phyloP scores from a whole-genome alignment of 2,329 filamentous ascomycete species.

The Cephalotrichum gorgonifer region DNA sequence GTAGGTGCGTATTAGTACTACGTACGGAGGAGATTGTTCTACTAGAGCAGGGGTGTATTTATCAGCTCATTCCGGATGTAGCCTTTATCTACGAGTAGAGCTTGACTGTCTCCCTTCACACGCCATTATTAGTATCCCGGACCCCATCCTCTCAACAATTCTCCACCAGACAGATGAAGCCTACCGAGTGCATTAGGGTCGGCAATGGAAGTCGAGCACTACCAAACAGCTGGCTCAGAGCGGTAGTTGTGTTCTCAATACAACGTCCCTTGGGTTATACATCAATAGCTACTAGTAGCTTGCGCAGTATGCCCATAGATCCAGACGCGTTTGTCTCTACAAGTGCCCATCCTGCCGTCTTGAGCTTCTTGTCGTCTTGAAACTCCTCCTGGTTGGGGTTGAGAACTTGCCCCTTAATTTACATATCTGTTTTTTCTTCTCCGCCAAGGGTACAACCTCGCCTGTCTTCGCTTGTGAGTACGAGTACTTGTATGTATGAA shows the following conservation, averaged over 20 bases:
- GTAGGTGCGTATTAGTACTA: too few species aligned
- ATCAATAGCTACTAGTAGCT: neutral
- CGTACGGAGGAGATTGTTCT: too few species aligned
- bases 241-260: neutral
- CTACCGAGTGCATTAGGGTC: neutral
- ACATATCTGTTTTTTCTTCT: neutral
- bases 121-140: neutral
- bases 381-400: neutral
- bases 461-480: neutral
- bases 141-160: neutral
- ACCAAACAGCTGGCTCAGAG: neutral
- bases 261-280: neutral
- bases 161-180: neutral
- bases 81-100: neutral
- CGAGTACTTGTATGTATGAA: too few species aligned
- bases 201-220: neutral
- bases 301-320: too few species aligned
- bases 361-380: neutral
- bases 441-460: neutral
- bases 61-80: too few species aligned
- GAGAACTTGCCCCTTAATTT: neutral
- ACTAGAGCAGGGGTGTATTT: too few species aligned
- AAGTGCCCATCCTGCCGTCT: neutral
- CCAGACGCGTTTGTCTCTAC: neutral
- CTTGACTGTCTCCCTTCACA: neutral